phyloP scores from a whole-genome alignment of 1,284 basidiomycete genomes.

The Cryptococcus floricola region DNA sequence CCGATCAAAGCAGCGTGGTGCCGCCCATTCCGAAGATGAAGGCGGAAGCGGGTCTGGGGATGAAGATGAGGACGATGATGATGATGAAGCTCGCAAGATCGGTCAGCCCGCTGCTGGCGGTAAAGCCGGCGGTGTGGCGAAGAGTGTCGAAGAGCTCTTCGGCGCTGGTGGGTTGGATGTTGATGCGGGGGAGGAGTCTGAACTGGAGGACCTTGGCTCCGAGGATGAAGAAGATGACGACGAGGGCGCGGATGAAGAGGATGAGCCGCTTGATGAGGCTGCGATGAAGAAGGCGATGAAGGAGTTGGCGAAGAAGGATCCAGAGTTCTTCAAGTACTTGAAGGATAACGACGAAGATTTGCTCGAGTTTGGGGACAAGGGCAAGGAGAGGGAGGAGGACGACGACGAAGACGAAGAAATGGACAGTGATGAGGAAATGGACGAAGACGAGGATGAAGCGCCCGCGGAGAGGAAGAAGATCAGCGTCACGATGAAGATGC shows the following conservation, averaged over 20 bases:
- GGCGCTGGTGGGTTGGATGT: constrained; percentile 52
- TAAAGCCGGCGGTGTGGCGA: constrained; percentile 39
- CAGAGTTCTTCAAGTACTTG: constrained; percentile 97
- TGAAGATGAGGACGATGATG: constrained; percentile 34
- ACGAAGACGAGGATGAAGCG: constrained; percentile 49
- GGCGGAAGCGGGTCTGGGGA: constrained; percentile 50
- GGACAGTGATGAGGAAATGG: constrained; percentile 52
- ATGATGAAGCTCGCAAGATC: constrained; percentile 49
- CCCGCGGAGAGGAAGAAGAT: constrained; percentile 44
- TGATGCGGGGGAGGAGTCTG: constrained; percentile 26
- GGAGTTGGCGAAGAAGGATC: constrained; percentile 89
- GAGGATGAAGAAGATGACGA: constrained; percentile 51
- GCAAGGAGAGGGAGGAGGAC: constrained; percentile 49
- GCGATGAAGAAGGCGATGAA: constrained; percentile 77
- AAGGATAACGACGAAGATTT: constrained; percentile 92
- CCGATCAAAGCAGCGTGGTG: constrained; percentile 42
- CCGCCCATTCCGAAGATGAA: constrained; percentile 47
- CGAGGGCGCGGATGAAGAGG: constrained; percentile 47
- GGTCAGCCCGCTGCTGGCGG: constrained; percentile 43
- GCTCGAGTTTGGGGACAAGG: constrained; percentile 64
- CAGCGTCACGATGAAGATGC: constrained; percentile 66
- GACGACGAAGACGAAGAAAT: constrained; percentile 52
- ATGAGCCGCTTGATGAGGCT: constrained; percentile 54
- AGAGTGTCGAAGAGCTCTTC: constrained; percentile 76
- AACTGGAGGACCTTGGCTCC: constrained; percentile 62